Base-by-base conservation (phyloP, 2,329 filamentous ascomycete species). In the Cordyceps tenuipes region DNA sequence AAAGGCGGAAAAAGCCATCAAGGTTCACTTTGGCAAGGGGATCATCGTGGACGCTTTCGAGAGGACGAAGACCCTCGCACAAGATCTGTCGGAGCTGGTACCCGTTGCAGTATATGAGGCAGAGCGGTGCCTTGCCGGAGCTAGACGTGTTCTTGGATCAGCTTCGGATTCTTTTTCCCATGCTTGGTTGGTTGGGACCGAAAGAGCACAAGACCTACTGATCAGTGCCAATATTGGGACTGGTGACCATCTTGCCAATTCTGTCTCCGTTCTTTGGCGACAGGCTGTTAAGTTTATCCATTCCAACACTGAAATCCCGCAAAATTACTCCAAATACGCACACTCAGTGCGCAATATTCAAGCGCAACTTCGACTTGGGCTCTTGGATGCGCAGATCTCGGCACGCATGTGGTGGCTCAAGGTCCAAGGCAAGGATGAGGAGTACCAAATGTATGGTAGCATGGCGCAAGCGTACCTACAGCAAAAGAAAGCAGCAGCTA, bases 1-100 rank as follows among this genome's bases (percentile, higher is more conserved):
- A 26, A 82, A 78, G 68, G 76, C 86, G 63, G 82, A 82, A 66
- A 83, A 86, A 71, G 80, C 79, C 0, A 82, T 86, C 68, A 77
- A 79, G 44, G 72, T 87, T 34, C 79, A 85, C 68, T 84, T 87
- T 69, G 82, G 82, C 51, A 78, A 73, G 67, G 73, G 76, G 23
- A 69, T 76, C 17, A 68, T 81, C 47, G 73, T 72, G 13, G 75
- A 77, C 44, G 76, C 74, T 15, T 63, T 79, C 6, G 77, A 79
- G 59, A 73, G 72, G 8, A 76, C 78, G 21, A 75, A 73, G 61
- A 68, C 74, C 15, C 70, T 80, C 3, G 73, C 76, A 15, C 73
- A 76, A 47, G 74, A 73, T 47, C 67, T 81, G 8, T 72, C 71
- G 9, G 72, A 73, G 17, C 64, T 74, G 21, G 69, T 74, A 44